These are phyloP conservation scores for Apiotrichum montevideense DNA, from an alignment of 1,284 basidiomycete species.

Conservation along the genomic window DNA sequence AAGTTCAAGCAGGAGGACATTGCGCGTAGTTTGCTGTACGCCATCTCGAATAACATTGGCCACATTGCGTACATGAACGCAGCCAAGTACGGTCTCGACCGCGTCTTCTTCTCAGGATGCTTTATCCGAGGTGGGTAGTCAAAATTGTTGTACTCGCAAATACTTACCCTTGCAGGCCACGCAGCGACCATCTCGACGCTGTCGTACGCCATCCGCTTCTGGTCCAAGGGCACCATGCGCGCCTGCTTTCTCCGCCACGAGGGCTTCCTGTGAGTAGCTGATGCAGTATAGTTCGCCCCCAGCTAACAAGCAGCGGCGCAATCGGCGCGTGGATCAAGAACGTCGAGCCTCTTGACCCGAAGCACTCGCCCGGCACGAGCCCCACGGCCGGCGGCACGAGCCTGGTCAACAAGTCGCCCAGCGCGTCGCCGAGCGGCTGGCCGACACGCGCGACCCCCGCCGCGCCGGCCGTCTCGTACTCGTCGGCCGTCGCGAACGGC, in stretches of 20 bases:
- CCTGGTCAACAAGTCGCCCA: neutral
- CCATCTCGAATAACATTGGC: constrained; percentile 97
- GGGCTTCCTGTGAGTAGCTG: constrained; percentile 63
- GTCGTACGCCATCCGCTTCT: constrained; percentile 98
- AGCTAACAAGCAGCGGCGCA: constrained; percentile 52
- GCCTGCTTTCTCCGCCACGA: constrained; percentile 96
- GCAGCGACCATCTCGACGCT: constrained; percentile 95
- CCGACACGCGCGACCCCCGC: neutral
- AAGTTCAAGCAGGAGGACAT: constrained; percentile 93
- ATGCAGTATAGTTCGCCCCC: no score
- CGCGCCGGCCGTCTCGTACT: neutral
- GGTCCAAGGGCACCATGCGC: constrained; percentile 96
- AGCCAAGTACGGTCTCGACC: constrained; percentile 93
- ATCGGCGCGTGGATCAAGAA: constrained; percentile 97
- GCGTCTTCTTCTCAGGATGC: constrained; percentile 98
- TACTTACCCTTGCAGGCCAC: constrained; percentile 58
- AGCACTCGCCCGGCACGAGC: neutral
- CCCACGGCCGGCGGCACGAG: neutral
- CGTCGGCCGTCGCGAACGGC: constrained; percentile 2
- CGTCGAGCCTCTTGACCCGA: constrained; percentile 50
- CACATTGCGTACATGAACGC: constrained; percentile 99
- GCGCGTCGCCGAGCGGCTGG: neutral
- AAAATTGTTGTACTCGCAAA: neutral
- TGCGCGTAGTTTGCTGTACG: constrained; percentile 87
- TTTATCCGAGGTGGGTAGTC: constrained; percentile 81